Evolutionary conservation across 2,329 filamentous ascomycete genomes (phyloP).

Genomic region (Phyllosticta citriasiana): DNA sequence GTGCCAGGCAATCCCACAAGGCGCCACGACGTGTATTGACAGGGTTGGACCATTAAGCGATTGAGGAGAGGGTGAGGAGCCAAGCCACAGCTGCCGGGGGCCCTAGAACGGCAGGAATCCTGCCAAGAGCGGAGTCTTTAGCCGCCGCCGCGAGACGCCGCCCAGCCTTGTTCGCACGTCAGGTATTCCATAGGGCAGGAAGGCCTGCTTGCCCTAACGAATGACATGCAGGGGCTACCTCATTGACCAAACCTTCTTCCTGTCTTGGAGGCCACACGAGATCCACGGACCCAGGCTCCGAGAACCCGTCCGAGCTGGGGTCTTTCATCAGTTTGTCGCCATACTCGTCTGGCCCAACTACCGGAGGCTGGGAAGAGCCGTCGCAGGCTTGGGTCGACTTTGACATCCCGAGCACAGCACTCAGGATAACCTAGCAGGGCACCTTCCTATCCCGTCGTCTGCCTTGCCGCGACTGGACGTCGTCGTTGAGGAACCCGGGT

Average conservation of each 20-base stretch:
- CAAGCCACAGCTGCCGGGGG: neutral
- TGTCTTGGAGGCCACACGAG: neutral
- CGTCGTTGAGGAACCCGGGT: neutral
- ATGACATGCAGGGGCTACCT: neutral
- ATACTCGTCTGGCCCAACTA: neutral
- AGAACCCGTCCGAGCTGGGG: neutral
- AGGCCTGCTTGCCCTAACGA: neutral
- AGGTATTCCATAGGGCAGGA: neutral
- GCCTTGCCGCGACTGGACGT: neutral
- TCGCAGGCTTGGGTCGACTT: neutral
- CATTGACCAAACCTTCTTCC: neutral
- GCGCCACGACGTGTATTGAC: neutral
- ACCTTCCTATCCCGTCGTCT: neutral
- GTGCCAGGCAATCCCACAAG: neutral
- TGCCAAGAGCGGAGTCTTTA: neutral
- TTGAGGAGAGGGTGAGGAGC: neutral
- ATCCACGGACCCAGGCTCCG: neutral
- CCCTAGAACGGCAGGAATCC: neutral
- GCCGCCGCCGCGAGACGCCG: neutral
- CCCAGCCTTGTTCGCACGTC: neutral
- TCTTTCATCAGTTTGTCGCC: neutral
- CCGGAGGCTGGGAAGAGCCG: neutral
- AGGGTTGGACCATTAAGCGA: neutral
- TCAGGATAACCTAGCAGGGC: neutral
- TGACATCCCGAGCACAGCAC: neutral